Evolutionary conservation across 2,329 filamentous ascomycete species (phyloP).

Genomic region (Aspergillus tanneri): DNA sequence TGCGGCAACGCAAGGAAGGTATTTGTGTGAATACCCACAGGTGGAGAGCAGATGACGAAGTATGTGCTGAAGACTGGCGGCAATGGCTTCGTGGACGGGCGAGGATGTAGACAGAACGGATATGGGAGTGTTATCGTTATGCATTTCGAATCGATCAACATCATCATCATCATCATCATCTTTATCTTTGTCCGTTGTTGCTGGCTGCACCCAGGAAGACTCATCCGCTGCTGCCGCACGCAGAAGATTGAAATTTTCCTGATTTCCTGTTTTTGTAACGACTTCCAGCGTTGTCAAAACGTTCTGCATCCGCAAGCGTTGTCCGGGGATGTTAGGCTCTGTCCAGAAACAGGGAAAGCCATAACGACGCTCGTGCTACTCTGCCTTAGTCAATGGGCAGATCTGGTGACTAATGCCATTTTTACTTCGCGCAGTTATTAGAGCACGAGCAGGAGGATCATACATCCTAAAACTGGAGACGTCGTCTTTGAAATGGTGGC

Average conservation of each 20-base stretch:
- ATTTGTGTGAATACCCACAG: constrained; percentile 13
- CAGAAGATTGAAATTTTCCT: constrained; percentile 10
- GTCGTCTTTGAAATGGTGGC: no score
- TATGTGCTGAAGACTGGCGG: constrained; percentile 8
- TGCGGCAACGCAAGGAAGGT: constrained; percentile 10
- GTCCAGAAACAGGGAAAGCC: constrained; percentile 16
- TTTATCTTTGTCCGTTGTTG: no score
- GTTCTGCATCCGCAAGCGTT: constrained; percentile 2
- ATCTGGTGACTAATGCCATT: constrained; percentile 10
- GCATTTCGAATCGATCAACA: constrained; percentile 1
- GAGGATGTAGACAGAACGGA: constrained; percentile 14
- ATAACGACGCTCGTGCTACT: constrained; percentile 12
- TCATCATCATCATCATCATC: not conserved
- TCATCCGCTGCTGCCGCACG: constrained; percentile 14
- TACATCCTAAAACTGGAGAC: not conserved
- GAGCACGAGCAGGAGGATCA: not conserved
- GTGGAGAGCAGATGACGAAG: constrained; percentile 11
- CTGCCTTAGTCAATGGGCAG: constrained; percentile 9
- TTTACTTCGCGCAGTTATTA: constrained; percentile 8
- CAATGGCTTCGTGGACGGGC: constrained; percentile 14
- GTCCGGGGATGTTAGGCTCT: constrained; percentile 13
- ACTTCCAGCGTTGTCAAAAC: constrained; percentile 15
- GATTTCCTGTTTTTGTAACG: constrained; percentile 2
- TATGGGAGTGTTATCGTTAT: not conserved
- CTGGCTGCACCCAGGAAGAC: constrained; percentile 14